A percentile compares a stretch with the other conserved stretches of the same genome.
Conservation (phyloP, 2,329 filamentous ascomycete species). For the Aphanoascus verrucosus region DNA sequence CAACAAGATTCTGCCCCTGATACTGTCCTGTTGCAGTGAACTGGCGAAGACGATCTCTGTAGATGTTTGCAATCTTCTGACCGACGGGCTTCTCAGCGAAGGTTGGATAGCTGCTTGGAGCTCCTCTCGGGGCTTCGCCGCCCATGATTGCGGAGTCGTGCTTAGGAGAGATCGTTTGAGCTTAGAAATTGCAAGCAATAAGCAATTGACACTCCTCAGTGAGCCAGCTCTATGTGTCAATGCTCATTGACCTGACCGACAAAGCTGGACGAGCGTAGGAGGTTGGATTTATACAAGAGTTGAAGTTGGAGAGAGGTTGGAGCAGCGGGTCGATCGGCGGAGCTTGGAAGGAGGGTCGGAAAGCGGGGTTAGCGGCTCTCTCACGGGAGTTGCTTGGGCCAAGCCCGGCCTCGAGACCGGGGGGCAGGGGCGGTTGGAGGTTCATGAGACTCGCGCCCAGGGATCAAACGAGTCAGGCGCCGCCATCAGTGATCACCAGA, state of each 20-base stretch:
- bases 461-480: constrained; percentile 4
- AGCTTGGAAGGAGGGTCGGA: neutral
- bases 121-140: constrained; percentile 28
- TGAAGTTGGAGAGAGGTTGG: neutral
- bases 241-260: no score
- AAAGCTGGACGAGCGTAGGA: neutral
- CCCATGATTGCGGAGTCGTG: constrained; percentile 23
- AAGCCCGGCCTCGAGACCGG: neutral
- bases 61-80: constrained; percentile 74
- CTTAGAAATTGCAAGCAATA: neutral
- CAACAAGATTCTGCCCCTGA: constrained; percentile 59
- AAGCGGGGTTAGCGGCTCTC: neutral
- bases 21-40: constrained; percentile 76
- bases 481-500: constrained; percentile 5
- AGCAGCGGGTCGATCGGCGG: neutral
- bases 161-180: neutral
- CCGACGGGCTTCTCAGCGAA: constrained; percentile 49
- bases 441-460: neutral
- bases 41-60: constrained; percentile 68
- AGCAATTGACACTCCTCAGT: neutral
- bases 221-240: neutral
- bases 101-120: constrained; percentile 39
- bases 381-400: constrained; percentile 3
- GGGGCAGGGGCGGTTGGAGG: neutral
- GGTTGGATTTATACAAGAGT: neutral